Conservation (phyloP, 495 filamentous ascomycete species). For the Pseudevernia furfuracea region DNA sequence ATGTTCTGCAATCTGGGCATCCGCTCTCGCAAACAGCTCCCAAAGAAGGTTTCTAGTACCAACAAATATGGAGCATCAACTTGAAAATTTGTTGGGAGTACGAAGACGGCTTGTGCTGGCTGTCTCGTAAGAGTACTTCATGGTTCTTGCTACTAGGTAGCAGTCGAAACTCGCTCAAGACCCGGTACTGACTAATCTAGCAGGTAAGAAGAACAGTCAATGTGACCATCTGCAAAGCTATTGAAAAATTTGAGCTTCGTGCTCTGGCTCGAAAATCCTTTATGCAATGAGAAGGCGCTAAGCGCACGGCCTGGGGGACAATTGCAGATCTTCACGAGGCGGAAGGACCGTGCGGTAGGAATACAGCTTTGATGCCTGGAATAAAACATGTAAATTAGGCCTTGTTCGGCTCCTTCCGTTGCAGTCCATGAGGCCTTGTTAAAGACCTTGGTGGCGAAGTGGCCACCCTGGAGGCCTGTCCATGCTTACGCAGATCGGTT, state of each 20-base stretch:
- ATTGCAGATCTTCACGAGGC: neutral
- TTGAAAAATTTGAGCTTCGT: neutral
- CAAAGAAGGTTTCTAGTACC: neutral
- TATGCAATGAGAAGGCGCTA: neutral
- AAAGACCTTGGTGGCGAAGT: neutral
- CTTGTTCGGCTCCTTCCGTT: neutral
- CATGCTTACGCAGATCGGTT: neutral
- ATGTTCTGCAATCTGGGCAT: neutral
- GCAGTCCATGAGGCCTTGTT: neutral
- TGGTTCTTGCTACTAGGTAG: neutral
- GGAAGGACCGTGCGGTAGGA: neutral
- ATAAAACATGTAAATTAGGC: neutral
- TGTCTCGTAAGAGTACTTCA: neutral
- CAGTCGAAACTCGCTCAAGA: neutral
- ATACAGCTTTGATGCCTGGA: neutral
- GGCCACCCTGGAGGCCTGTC: neutral
- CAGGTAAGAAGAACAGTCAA: neutral
- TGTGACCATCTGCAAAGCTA: neutral
- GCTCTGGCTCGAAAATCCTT: neutral
- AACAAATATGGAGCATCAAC: neutral
- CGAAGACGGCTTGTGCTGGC: neutral
- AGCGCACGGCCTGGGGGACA: neutral
- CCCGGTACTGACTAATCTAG: neutral
- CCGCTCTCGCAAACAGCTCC: neutral
- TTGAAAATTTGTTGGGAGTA: neutral